Evolutionary conservation across 495 filamentous ascomycete species (phyloP).

Genomic region (Astrocystis sublimbata): DNA sequence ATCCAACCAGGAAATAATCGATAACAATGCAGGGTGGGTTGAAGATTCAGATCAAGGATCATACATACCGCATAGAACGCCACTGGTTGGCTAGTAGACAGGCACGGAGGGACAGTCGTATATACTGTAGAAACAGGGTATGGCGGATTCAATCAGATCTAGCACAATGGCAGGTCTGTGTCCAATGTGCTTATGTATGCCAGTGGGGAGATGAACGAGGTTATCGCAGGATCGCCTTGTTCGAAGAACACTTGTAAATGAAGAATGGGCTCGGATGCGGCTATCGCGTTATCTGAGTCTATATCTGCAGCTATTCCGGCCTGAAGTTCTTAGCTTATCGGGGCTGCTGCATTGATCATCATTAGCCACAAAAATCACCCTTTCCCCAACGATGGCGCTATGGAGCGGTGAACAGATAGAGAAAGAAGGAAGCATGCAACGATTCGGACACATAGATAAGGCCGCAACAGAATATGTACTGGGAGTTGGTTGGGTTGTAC

Average conservation of each 20-base stretch:
- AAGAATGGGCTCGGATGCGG: background rate
- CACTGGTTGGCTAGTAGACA: background rate
- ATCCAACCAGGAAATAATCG: background rate
- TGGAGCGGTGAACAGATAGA: conserved; percentile 37
- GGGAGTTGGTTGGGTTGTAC: background rate
- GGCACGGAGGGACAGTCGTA: background rate
- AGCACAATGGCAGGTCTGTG: background rate
- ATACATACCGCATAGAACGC: conserved; percentile 15
- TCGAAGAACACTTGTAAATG: background rate
- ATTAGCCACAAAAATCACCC: conserved; percentile 3
- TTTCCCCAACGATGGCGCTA: conserved; percentile 18
- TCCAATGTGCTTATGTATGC: too few relatives aligned
- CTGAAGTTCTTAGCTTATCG: conserved; percentile 22
- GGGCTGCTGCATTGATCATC: conserved; percentile 24
- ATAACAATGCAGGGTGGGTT: background rate
- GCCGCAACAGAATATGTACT: background rate
- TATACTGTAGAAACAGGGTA: background rate
- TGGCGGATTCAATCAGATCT: background rate
- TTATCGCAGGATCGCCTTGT: background rate
- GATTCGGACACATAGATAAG: conserved; percentile 20
- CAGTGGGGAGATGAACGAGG: background rate
- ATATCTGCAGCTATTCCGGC: background rate
- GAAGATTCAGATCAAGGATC: background rate
- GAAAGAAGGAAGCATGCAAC: conserved; percentile 16
- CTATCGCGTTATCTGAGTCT: background rate